These are phyloP conservation scores for Dipteronia dyeriana DNA, from an alignment of 345 rosid genomes.

Conservation along the genomic window DNA sequence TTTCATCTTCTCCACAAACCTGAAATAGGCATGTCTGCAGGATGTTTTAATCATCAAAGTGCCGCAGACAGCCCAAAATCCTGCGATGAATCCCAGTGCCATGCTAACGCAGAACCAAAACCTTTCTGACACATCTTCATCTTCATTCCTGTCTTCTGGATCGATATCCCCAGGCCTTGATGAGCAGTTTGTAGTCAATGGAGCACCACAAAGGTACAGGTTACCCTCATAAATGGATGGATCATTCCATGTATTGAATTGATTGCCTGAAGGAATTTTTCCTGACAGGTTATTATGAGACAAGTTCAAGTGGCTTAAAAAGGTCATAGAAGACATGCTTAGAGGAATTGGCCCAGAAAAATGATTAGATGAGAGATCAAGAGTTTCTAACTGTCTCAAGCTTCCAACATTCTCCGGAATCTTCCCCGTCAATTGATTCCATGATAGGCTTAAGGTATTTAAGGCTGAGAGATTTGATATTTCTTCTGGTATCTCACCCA, in stretches of 20 bases:
- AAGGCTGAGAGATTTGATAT: constrained; percentile 24
- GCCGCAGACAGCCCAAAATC: constrained; percentile 27
- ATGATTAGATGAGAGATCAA: constrained; percentile 32
- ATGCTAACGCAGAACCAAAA: constrained; percentile 27
- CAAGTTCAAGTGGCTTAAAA: constrained; percentile 24
- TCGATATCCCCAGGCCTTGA: background rate
- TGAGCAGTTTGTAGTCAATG: constrained; percentile 18
- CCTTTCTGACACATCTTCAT: constrained; percentile 5
- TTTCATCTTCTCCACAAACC: constrained; percentile 22
- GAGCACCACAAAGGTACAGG: constrained; percentile 25
- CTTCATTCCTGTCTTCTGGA: background rate
- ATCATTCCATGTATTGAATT: constrained; percentile 21
- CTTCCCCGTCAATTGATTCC: constrained; percentile 23
- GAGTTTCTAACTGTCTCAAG: constrained; percentile 23
- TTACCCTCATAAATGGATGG: constrained; percentile 24
- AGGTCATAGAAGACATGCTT: constrained; percentile 21
- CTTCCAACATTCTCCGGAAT: constrained; percentile 15
- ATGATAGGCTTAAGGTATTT: constrained; percentile 19
- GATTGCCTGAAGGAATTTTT: constrained; percentile 17
- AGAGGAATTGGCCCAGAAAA: constrained; percentile 30
- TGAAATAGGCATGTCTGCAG: constrained; percentile 30
- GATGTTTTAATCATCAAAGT: constrained; percentile 17
- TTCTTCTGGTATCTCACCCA: constrained; percentile 20
- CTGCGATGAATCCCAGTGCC: constrained; percentile 29
- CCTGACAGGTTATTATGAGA: constrained; percentile 32